A percentile compares a stretch with the other conserved stretches of the same genome.
Evolutionary conservation across 192 early-diverging fungal genomes (phyloP).

Genomic region (Backusella tuberculispora): DNA sequence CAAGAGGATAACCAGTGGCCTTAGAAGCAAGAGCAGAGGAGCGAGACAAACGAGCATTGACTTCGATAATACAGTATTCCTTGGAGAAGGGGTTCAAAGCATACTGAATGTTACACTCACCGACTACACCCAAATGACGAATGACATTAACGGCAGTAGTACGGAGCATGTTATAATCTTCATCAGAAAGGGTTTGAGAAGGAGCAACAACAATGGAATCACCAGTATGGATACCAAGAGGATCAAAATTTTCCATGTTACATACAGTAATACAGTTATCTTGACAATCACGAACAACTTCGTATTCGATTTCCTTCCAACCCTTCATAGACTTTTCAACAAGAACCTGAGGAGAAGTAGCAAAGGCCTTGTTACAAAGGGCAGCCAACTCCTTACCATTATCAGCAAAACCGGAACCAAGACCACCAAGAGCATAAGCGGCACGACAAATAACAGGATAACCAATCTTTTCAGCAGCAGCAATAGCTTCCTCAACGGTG

Average conservation of each 20-base stretch:
- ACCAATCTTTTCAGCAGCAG: conserved; percentile 85
- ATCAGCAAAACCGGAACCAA: conserved; percentile 96
- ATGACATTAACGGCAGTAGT: conserved; percentile 96
- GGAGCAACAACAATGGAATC: conserved; percentile 99
- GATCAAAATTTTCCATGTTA: conserved; percentile 99
- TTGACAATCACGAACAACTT: conserved; percentile 92
- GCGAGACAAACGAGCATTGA: conserved; percentile 95
- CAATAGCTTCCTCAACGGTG: conserved; percentile 84
- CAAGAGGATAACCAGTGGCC: conserved; percentile 98
- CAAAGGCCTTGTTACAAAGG: conserved; percentile 87
- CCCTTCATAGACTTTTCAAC: conserved; percentile 98
- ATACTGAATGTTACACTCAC: conserved; percentile 99
- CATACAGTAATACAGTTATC: conserved; percentile 99
- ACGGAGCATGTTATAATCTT: conserved; percentile 99
- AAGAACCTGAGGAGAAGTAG: conserved; percentile 89
- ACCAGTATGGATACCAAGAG: conserved; percentile 97
- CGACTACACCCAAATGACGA: conserved; percentile 97
- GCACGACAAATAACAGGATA: conserved; percentile 97
- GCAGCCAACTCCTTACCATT: conserved; percentile 81
- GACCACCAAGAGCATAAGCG: conserved; percentile 94
- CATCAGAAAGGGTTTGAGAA: conserved; percentile 94
- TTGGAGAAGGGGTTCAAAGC: conserved; percentile 91
- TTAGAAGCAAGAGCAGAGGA: conserved; percentile 93
- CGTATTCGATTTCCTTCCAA: conserved; percentile 99
- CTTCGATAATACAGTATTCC: conserved; percentile 99